Evolutionary conservation across 768 basidiomycete genomes (phyloP), one percentile per base, ranked within the genome.

Genomic region (Boletellus ananas): DNA sequence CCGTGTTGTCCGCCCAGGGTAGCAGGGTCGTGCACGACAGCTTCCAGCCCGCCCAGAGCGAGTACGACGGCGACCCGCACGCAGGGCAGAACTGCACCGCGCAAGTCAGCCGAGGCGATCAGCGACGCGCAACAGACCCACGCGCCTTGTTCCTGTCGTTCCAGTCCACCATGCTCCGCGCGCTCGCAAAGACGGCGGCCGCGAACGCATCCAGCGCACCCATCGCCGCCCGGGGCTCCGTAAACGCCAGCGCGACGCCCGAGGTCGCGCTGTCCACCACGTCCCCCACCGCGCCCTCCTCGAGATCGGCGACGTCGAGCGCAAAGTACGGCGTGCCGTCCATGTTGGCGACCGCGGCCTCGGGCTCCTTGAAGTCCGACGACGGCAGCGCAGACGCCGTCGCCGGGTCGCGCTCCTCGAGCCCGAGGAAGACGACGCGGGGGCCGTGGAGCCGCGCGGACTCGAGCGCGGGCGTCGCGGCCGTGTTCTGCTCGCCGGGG

Each of bases 21-120:
- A 91, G 67, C 23, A 90, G 66, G 0, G 87, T 78, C 6, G 78
- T 72, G 66, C 95, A 99, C 4, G 80, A 77, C 2, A 94, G 70
- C 69, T 99, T 99, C 94, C 94, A 99, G 0, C 95, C 95, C 4
- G 83, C 93, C 95, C 95, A 97, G 58, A 90, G 74, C 0, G 91
- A 88, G 60, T 90, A 89, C 0, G 84, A 80, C 2, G 78, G 77
- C 0, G 84, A 79, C 4, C 94, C 93, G 65, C 95, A 98, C 0
- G 81, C 84, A 0, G 94, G 79, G 63, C 95, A 98, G 66, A 90
- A 94, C 91, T 94, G 53, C 5, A n/a, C 14, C 42, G 3, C 23
- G 7, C 2, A 17, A 42, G 34, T 50, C 34, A 51, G 49, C 18
- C n/a, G 0, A 50, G 20, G 27, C 5, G 39, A 41, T 33, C 17